Conservation (phyloP, 768 basidiomycete species). For the Leccinum uliginosum region DNA sequence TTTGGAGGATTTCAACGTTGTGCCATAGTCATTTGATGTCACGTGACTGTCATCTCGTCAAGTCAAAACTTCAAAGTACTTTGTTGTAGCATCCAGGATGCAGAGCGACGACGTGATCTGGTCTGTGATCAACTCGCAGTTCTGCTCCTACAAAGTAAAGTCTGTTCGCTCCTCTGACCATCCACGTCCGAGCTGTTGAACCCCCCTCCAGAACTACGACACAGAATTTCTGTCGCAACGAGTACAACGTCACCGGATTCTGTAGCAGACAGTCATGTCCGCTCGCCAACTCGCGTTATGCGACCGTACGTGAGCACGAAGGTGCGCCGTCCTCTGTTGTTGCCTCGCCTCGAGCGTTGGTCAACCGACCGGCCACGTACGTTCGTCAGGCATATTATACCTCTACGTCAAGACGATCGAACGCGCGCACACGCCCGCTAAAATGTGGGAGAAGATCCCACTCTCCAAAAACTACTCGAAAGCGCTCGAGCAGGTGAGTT, state of each 20-base stretch:
- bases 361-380: neutral
- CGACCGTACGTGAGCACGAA: slow-evolving; percentile 95
- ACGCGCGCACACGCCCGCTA: slow-evolving; percentile 90
- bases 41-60: slow-evolving; percentile 6
- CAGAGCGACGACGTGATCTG: slow-evolving; percentile 99
- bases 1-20: neutral
- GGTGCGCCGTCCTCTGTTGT: slow-evolving; percentile 45
- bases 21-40: too few relatives aligned
- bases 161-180: slow-evolving; percentile 37
- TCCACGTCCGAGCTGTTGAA: slow-evolving; percentile 7
- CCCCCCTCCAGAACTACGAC: slow-evolving; percentile 66
- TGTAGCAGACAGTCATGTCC: slow-evolving; percentile 96
- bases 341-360: neutral
- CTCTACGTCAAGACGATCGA: slow-evolving; percentile 98
- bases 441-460: slow-evolving; percentile 97
- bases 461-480: slow-evolving; percentile 93
- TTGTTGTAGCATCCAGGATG: slow-evolving; percentile 39
- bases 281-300: slow-evolving; percentile 95
- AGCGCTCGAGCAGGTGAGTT: slow-evolving; percentile 84
- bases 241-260: slow-evolving; percentile 96
- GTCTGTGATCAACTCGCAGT: slow-evolving; percentile 91
- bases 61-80: neutral
- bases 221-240: slow-evolving; percentile 98
- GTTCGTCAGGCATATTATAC: slow-evolving; percentile 67
- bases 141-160: slow-evolving; percentile 99